These are phyloP conservation scores for Cryptococcus sp. DNA, from an alignment of 1,284 basidiomycete genomes.

Conservation along the genomic window DNA sequence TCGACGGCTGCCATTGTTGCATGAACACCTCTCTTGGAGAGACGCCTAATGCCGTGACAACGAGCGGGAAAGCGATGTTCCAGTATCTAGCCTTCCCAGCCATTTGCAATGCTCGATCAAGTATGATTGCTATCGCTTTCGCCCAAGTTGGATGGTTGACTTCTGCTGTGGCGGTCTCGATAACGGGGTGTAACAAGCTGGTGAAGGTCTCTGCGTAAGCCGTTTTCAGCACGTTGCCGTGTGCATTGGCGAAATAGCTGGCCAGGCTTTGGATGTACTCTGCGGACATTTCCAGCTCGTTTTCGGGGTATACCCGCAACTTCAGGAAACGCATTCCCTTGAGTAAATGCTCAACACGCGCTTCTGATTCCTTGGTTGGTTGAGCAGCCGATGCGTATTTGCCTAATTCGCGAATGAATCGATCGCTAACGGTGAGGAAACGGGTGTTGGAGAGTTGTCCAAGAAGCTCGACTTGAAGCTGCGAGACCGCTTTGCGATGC, in stretches of 20 bases:
- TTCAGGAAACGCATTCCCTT: constrained; percentile 75
- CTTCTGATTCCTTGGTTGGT: constrained; percentile 74
- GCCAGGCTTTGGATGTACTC: constrained; percentile 86
- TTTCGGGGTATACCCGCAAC: constrained; percentile 89
- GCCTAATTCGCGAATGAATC: constrained; percentile 74
- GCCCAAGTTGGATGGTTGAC: constrained; percentile 95
- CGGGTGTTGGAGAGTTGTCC: constrained; percentile 77
- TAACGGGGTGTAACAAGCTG: constrained; percentile 81
- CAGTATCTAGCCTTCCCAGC: constrained; percentile 88
- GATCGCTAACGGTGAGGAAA: constrained; percentile 83
- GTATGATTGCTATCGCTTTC: constrained; percentile 82
- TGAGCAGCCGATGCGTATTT: constrained; percentile 70
- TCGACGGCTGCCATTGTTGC: constrained; percentile 73
- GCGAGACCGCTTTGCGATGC: constrained; percentile 77
- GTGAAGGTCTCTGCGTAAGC: constrained; percentile 83
- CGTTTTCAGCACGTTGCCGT: constrained; percentile 79
- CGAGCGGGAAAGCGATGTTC: constrained; percentile 82
- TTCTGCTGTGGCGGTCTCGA: constrained; percentile 93
- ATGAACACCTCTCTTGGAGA: constrained; percentile 84
- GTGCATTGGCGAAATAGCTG: constrained; percentile 78
- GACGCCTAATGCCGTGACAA: constrained; percentile 80
- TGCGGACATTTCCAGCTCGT: constrained; percentile 89
- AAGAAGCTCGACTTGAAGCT: constrained; percentile 76
- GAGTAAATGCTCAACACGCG: constrained; percentile 78
- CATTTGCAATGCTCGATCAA: constrained; percentile 83